A percentile compares a stretch with the other conserved stretches of the same genome.
phyloP scores from a whole-genome alignment of 495 filamentous ascomycete species.

The Daldinia concentrica region DNA sequence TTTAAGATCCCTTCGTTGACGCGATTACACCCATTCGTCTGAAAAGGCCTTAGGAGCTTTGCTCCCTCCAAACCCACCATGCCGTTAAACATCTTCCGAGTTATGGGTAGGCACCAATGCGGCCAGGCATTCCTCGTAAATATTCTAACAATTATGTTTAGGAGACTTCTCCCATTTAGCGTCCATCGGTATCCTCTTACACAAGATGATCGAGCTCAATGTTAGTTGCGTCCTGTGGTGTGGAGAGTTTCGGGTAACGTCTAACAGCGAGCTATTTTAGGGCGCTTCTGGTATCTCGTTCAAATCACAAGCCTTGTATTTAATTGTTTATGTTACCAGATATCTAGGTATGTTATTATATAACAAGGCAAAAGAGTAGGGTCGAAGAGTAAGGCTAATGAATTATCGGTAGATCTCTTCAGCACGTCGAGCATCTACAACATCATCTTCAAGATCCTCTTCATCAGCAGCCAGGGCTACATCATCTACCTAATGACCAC shows the following conservation, averaged over 20 bases:
- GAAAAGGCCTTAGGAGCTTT: slow-evolving; percentile 37
- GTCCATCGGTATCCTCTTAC: slow-evolving; percentile 92
- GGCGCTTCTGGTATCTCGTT: slow-evolving; percentile 97
- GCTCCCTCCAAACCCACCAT: slow-evolving; percentile 58
- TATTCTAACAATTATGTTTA: slow-evolving; percentile 48
- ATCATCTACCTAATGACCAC: slow-evolving; percentile 96
- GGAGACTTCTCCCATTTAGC: slow-evolving; percentile 94
- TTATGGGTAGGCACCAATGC: slow-evolving; percentile 70
- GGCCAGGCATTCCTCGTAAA: background rate
- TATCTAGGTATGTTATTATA: slow-evolving; percentile 73
- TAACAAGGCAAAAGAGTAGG: slow-evolving; percentile 13
- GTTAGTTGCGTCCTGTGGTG: slow-evolving; percentile 59
- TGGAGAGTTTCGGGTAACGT: slow-evolving; percentile 5
- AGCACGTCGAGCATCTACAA: slow-evolving; percentile 89
- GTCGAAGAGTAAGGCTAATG: slow-evolving; percentile 20
- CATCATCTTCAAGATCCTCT: slow-evolving; percentile 93
- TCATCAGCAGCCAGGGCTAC: slow-evolving; percentile 88
- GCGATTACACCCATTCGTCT: slow-evolving; percentile 1
- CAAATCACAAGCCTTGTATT: slow-evolving; percentile 94
- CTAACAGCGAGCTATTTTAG: slow-evolving; percentile 58
- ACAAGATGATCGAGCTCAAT: slow-evolving; percentile 92
- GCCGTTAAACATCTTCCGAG: slow-evolving; percentile 82
- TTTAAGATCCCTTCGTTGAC: background rate
- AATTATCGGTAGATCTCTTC: slow-evolving; percentile 73
- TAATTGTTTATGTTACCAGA: slow-evolving; percentile 90